Conservation (phyloP, 345 rosid genomes). For the Moricandia arvensis region DNA sequence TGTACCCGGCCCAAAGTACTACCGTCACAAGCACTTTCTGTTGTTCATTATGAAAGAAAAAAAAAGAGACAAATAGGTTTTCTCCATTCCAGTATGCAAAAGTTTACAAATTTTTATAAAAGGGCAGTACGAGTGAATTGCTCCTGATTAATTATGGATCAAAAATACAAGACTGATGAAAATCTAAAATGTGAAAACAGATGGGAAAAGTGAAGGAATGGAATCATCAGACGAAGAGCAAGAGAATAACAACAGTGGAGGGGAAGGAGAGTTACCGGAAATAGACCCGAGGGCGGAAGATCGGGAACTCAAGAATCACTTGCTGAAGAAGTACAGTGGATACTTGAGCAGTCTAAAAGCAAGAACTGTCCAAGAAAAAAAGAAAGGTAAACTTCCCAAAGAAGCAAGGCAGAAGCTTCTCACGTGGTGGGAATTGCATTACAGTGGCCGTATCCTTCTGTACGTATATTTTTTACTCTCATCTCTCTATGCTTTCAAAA, state of each 20-base stretch:
- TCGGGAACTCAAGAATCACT: slow-evolving; percentile 87
- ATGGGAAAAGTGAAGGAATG: slow-evolving; percentile 75
- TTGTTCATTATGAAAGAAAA: not conserved
- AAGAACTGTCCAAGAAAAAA: slow-evolving; percentile 96
- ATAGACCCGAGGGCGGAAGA: slow-evolving; percentile 95
- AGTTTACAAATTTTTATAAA: no score
- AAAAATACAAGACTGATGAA: slow-evolving; percentile 4
- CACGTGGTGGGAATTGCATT: slow-evolving; percentile 98
- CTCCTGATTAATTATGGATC: not conserved
- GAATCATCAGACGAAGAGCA: slow-evolving; percentile 61
- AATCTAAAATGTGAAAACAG: slow-evolving; percentile 38
- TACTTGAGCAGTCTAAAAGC: slow-evolving; percentile 94
- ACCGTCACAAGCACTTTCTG: slow-evolving; percentile 17
- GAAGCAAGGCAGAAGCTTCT: slow-evolving; percentile 99
- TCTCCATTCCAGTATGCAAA: not conserved
- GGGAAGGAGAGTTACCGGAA: slow-evolving; percentile 69
- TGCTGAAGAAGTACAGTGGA: slow-evolving; percentile 89
- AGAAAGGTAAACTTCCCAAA: slow-evolving; percentile 98
- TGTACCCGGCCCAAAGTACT: slow-evolving; percentile 5
- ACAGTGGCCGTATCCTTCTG: slow-evolving; percentile 99
- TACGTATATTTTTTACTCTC: slow-evolving; percentile 32
- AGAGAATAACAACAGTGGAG: slow-evolving; percentile 28
- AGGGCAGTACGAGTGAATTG: not conserved
- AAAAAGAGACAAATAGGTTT: not conserved
- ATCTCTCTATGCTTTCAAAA: not conserved